A percentile compares a stretch with the other conserved stretches of the same genome.
These are phyloP conservation scores for Daldinia sp. DNA, from an alignment of 2,329 filamentous ascomycete species.

Conservation along the genomic window DNA sequence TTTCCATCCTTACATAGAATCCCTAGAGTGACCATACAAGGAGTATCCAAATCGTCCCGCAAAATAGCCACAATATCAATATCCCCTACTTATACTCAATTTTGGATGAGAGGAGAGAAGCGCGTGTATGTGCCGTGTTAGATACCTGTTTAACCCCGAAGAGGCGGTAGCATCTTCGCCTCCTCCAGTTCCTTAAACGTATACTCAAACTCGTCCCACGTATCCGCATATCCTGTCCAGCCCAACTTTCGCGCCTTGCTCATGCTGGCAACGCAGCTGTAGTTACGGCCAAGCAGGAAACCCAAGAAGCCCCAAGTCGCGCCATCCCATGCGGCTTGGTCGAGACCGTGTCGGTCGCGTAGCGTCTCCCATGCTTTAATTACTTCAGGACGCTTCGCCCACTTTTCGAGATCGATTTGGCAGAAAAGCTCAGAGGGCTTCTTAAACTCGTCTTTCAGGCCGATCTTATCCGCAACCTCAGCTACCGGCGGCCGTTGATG, in stretches of 20 bases:
- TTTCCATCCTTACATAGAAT: too few relatives aligned
- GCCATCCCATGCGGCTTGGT: constrained; percentile 50
- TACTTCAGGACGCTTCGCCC: constrained; percentile 51
- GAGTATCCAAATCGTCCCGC: too few relatives aligned
- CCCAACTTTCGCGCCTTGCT: constrained; percentile 55
- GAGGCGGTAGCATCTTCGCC: constrained; percentile 38
- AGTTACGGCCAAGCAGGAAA: constrained; percentile 54
- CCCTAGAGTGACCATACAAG: too few relatives aligned
- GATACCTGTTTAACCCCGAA: neutral
- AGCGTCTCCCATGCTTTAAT: constrained; percentile 51
- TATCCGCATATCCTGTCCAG: constrained; percentile 52
- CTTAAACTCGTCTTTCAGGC: constrained; percentile 40
- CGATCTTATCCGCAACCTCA: constrained; percentile 41
- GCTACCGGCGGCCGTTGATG: constrained; percentile 45
- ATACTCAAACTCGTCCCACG: constrained; percentile 43
- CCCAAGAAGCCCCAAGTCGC: constrained; percentile 54
- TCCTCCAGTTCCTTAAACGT: constrained; percentile 42
- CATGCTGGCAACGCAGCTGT: constrained; percentile 52
- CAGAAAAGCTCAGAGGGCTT: constrained; percentile 47
- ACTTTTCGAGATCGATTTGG: constrained; percentile 52
- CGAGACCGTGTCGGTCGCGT: constrained; percentile 49
- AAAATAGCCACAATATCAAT: too few relatives aligned
- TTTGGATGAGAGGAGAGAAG: too few relatives aligned
- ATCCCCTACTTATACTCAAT: too few relatives aligned
- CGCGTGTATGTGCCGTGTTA: too few relatives aligned